Conservation (phyloP, 192 early-diverging fungal species). For the Linnemannia zychae region DNA sequence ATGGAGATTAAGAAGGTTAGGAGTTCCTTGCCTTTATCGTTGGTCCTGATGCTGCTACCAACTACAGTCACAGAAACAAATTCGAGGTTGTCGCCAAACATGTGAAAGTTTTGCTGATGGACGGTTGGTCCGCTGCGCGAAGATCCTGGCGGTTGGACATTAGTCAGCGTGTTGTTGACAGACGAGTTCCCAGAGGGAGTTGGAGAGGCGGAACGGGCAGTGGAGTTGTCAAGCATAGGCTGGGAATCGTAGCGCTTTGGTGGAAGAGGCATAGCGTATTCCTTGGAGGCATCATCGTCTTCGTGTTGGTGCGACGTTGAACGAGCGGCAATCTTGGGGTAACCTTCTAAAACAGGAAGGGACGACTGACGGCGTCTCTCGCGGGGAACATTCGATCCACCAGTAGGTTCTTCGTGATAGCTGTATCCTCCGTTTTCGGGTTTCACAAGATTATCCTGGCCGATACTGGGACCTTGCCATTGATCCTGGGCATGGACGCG, state of each 20-base stretch:
- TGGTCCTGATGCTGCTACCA: constrained; percentile 73
- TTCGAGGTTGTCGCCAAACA: constrained; percentile 46
- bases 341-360: constrained; percentile 26
- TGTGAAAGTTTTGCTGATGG: constrained; percentile 42
- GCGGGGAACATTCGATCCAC: constrained; percentile 8
- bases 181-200: constrained; percentile 54
- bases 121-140: constrained; percentile 14
- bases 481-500: constrained; percentile 13
- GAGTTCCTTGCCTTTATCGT: constrained; percentile 85
- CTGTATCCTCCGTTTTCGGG: constrained; percentile 3
- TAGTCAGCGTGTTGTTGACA: constrained; percentile 19
- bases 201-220: constrained; percentile 25
- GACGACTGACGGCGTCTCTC: constrained; percentile 36
- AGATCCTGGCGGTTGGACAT: background rate
- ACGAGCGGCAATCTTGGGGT: constrained; percentile 45
- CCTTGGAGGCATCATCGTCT: constrained; percentile 24
- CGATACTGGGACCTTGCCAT: constrained; percentile 13
- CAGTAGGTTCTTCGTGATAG: constrained; percentile 18
- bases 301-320: constrained; percentile 42
- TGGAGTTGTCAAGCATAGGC: constrained; percentile 12
- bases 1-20: constrained; percentile 71
- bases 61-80: constrained; percentile 56
- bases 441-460: constrained; percentile 10
- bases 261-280: constrained; percentile 11
- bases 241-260: constrained; percentile 54